Evolutionary conservation across 345 rosid species (phyloP), one percentile per base, ranked within the genome.

Genomic region (Rhodamnia rubescens): DNA sequence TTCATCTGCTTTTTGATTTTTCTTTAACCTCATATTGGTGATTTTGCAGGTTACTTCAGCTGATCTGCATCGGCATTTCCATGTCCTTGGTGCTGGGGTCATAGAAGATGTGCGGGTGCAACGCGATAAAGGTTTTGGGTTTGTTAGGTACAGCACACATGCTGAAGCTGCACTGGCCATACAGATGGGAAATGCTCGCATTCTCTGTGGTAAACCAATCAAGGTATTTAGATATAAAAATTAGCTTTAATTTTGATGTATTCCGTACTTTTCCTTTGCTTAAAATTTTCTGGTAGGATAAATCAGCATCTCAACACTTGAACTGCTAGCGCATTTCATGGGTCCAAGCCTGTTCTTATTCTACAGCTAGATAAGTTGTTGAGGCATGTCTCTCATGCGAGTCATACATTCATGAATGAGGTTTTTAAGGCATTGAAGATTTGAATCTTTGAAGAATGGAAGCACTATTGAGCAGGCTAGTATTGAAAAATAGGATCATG

Each of bases 81-180:
- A 95, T 89, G 59, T 90, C 81, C 91, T 96, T 83, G 95, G 95
- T 57, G 94, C 93, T 88, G 99, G 98, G 82, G 90, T 91, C 59
- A 95, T 96, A 86, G 99, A 96, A 90, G 99, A 96, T 87, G 95
- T 94, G 29, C 96, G 98, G 36, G 90, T 96, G 61, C 99, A 96
- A 87, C 93, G 95, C 20, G 98, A 95, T 82, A 96, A 96, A 86
- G 98, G 98, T 83, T 96, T 96, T 87, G 99, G 99, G 74, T 96
- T 96, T 86, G 98, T 96, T 85, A 94, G 98, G 88, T 96, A 93
- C 87, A 89, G 90, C 74, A 88, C 95, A 84, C 98, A 94, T 86
- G 89, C 94, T 13, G 99, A 95, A 86, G 98, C 99, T 74, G 95
- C 98, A 83, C 88, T 93, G 44, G 99, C 99, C 85, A 96, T 96